Conservation (phyloP, 2,329 filamentous ascomycete species). For the Exserohilum rostratum region DNA sequence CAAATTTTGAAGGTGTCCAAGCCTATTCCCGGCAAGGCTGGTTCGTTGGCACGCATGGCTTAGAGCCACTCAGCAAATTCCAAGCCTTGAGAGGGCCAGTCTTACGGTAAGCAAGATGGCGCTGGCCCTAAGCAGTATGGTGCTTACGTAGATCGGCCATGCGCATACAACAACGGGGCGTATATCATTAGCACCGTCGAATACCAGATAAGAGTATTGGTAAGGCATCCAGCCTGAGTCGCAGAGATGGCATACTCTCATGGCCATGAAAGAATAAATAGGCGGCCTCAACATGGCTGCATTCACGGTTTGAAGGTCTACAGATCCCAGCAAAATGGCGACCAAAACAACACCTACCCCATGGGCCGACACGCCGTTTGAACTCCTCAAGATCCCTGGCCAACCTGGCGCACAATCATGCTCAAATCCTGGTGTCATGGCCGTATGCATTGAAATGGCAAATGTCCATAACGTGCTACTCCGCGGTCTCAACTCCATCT, state of each 20-base stretch:
- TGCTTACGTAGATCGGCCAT: constrained; percentile 1
- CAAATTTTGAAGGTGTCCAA: no score
- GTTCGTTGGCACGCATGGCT: not conserved
- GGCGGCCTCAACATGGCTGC: not conserved
- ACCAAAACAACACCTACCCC: not conserved
- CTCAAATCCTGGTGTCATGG: constrained; percentile 42
- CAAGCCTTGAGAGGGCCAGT: not conserved
- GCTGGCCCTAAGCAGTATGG: constrained; percentile 4
- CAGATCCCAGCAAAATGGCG: not conserved
- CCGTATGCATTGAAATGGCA: constrained; percentile 41
- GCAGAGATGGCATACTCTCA: not conserved
- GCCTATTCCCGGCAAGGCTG: no score
- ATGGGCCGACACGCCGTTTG: constrained; percentile 23
- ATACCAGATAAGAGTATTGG: no score
- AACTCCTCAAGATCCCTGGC: constrained; percentile 19
- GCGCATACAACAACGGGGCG: not conserved
- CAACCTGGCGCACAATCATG: constrained; percentile 12
- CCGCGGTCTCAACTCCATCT: constrained; percentile 47
- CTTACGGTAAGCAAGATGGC: not conserved
- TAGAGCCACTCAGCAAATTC: not conserved
- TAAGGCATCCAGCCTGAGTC: no score
- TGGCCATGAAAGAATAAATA: not conserved
- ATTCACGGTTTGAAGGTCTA: not conserved
- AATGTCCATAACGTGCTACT: constrained; percentile 47
- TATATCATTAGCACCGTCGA: not conserved